These are phyloP conservation scores for Claviceps purpurea DNA, from an alignment of 2,329 filamentous ascomycete genomes.

Conservation along the genomic window DNA sequence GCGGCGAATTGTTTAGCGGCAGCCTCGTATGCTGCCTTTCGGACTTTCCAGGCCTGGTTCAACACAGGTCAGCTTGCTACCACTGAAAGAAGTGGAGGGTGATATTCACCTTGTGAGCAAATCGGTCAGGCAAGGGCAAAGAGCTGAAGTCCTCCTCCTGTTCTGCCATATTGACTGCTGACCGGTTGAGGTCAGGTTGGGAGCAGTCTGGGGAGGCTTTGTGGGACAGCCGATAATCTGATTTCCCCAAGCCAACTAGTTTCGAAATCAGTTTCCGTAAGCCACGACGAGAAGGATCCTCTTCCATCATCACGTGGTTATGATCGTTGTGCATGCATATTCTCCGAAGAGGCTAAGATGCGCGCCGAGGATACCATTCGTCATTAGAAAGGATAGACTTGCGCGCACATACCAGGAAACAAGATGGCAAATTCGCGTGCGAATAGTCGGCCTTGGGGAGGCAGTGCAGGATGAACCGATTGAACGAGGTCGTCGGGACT, in stretches of 20 bases:
- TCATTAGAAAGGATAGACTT: background rate
- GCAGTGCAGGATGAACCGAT: background rate
- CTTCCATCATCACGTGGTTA: conserved; percentile 12
- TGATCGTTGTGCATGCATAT: background rate
- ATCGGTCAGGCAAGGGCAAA: conserved; percentile 66
- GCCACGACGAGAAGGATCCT: conserved; percentile 9
- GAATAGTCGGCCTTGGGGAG: background rate
- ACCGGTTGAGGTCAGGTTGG: conserved; percentile 8
- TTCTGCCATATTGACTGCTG: conserved; percentile 52
- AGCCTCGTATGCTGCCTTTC: conserved; percentile 90
- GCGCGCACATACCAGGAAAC: conserved; percentile 2
- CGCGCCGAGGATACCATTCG: background rate
- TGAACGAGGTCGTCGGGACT: conserved; percentile 1
- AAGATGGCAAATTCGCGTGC: background rate
- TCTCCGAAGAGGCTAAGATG: background rate
- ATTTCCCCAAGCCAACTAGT: conserved; percentile 14
- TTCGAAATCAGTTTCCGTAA: conserved; percentile 19
- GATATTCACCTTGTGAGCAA: conserved; percentile 59
- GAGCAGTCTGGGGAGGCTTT: conserved; percentile 9
- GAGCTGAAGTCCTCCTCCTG: conserved; percentile 71
- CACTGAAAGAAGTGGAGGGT: background rate
- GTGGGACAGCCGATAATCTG: background rate
- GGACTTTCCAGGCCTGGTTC: conserved; percentile 77
- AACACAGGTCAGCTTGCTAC: conserved; percentile 6
- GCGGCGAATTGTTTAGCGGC: conserved; percentile 75